A percentile compares a stretch with the other conserved stretches of the same genome.
These are phyloP conservation scores for Neopestalotiopsis sp. DNA, from an alignment of 2,329 filamentous ascomycete species.

Conservation along the genomic window DNA sequence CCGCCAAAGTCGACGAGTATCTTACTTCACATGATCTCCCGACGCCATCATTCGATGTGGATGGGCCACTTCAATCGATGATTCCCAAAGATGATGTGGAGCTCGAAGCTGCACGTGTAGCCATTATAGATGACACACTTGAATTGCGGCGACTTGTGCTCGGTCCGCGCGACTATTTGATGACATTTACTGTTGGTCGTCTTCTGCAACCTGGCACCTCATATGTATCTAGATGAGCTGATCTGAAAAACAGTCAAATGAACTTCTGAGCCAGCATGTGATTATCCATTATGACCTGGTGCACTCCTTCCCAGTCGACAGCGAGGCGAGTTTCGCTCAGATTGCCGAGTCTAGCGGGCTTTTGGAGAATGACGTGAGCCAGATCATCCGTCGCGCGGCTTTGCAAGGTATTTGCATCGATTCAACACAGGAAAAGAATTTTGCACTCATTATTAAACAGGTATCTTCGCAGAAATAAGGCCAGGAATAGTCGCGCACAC, in stretches of 20 bases:
- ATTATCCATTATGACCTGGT: slow-evolving; percentile 28
- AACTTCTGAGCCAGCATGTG: slow-evolving; percentile 31
- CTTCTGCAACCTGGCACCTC: not conserved
- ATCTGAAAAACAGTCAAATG: slow-evolving; percentile 23
- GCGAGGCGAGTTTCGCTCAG: slow-evolving; percentile 26
- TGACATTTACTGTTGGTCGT: not conserved
- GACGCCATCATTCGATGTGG: slow-evolving; percentile 23
- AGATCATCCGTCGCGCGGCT: slow-evolving; percentile 20
- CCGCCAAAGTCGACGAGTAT: slow-evolving; percentile 25
- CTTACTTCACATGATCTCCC: slow-evolving; percentile 21
- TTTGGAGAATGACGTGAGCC: slow-evolving; percentile 16
- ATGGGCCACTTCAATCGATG: slow-evolving; percentile 18
- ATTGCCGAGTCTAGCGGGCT: slow-evolving; percentile 26
- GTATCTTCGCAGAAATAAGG: slow-evolving; percentile 23
- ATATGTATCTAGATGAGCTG: not conserved
- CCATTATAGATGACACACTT: slow-evolving; percentile 22
- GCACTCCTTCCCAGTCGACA: slow-evolving; percentile 28
- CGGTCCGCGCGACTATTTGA: slow-evolving; percentile 24
- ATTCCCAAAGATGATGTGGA: slow-evolving; percentile 18
- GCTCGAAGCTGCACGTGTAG: slow-evolving; percentile 19
- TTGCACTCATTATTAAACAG: not conserved
- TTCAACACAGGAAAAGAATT: not conserved
- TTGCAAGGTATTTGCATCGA: not conserved
- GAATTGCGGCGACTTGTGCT: slow-evolving; percentile 27
- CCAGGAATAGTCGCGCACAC: slow-evolving; percentile 25